A percentile compares a stretch with the other conserved stretches of the same genome.
These are phyloP conservation scores for Candolleomyces aberdarensis DNA, from an alignment of 768 basidiomycete species.

Conservation along the genomic window DNA sequence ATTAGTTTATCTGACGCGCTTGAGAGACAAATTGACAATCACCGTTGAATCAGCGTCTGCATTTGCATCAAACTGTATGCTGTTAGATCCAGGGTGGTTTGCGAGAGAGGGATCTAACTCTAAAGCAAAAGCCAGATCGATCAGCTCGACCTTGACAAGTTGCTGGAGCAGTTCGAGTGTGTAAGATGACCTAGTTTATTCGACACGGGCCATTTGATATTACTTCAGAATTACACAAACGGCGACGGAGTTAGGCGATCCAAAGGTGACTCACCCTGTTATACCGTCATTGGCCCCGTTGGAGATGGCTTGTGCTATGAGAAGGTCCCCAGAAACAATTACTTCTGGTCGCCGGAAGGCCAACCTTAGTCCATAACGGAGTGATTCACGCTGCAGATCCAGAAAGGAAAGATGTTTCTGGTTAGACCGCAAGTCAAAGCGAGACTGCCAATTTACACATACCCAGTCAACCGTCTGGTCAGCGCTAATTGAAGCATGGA, in stretches of 20 bases:
- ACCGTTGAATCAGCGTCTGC: constrained; percentile 59
- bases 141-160: constrained; percentile 47
- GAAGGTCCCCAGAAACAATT: constrained; percentile 50
- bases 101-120: constrained; percentile 50
- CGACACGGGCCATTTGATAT: no score
- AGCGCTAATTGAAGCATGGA: constrained; percentile 50
- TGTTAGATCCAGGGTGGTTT: constrained; percentile 38
- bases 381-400: constrained; percentile 29
- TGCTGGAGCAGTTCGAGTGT: constrained; percentile 54
- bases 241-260: not conserved
- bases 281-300: constrained; percentile 22
- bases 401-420: not conserved
- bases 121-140: constrained; percentile 50
- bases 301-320: constrained; percentile 30
- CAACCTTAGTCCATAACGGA: constrained; percentile 49
- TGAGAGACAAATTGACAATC: not conserved
- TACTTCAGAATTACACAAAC: no score
- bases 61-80: constrained; percentile 28
- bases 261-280: constrained; percentile 15
- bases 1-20: no score
- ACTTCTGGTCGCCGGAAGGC: constrained; percentile 53
- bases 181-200: constrained; percentile 25
- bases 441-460: constrained; percentile 14
- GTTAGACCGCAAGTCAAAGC: not conserved
- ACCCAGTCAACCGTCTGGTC: constrained; percentile 64